Percentiles rank a stretch among this genome's conserved stretches.
Conservation (phyloP, 768 basidiomycete genomes). For the Suillus discolor region DNA sequence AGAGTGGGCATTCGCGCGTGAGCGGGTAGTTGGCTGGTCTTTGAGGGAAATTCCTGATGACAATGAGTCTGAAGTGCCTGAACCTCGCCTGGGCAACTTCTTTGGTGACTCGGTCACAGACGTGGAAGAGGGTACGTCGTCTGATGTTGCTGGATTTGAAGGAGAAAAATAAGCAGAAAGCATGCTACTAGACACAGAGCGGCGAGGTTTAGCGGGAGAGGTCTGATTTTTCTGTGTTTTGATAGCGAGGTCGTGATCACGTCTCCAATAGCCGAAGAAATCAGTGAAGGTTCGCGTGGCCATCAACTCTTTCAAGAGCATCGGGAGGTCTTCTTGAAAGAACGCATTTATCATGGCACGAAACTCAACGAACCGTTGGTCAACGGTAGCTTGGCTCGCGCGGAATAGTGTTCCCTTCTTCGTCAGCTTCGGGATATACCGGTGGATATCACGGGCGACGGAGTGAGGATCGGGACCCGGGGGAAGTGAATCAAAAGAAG, state of each 20-base stretch:
- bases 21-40: conserved; percentile 12
- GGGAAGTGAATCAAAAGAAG: conserved; percentile 85
- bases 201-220: conserved; percentile 32
- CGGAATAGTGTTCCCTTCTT: conserved; percentile 77
- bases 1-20: conserved; percentile 8
- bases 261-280: conserved; percentile 80
- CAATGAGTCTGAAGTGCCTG: conserved; percentile 24
- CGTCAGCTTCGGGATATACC: conserved; percentile 64
- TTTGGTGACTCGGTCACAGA: conserved; percentile 14
- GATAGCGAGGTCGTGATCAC: conserved; percentile 63
- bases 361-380: conserved; percentile 65
- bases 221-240: conserved; percentile 34
- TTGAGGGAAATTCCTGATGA: conserved; percentile 26
- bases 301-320: conserved; percentile 67
- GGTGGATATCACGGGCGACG: conserved; percentile 69
- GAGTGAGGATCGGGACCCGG: conserved; percentile 80
- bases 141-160: conserved; percentile 25
- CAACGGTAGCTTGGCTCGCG: conserved; percentile 64
- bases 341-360: conserved; percentile 58
- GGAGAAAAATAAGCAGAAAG: conserved; percentile 61
- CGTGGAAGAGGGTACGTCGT: conserved; percentile 12
- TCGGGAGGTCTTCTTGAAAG: conserved; percentile 62
- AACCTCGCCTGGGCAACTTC: conserved; percentile 7
- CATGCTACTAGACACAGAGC: conserved; percentile 54
- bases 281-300: conserved; percentile 59